A percentile compares a stretch with the other conserved stretches of the same genome.
Conservation (phyloP, 2,329 filamentous ascomycete genomes). For the Ophiostoma sp. region DNA sequence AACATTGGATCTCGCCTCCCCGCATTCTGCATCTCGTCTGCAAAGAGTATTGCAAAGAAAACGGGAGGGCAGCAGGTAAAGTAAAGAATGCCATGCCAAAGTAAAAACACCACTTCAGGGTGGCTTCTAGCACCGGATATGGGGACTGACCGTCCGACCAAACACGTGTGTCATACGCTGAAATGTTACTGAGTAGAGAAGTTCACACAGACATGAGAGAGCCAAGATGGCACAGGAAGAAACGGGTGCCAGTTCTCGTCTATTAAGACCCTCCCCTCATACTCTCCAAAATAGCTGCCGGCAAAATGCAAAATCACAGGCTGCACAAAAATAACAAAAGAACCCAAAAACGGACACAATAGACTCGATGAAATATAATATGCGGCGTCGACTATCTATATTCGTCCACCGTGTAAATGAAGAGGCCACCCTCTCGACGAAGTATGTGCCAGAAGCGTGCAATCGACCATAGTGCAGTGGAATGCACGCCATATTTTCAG, state of each 20-base stretch:
- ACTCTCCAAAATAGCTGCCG: not conserved
- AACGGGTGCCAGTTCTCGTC: not conserved
- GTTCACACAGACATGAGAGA: not conserved
- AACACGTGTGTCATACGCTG: not conserved
- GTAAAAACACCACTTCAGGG: not conserved
- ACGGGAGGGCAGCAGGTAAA: not conserved
- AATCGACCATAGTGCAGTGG: not conserved
- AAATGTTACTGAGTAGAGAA: too few relatives aligned
- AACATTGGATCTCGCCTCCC: not conserved
- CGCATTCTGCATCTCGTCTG: not conserved
- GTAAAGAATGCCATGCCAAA: not conserved
- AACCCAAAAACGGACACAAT: not conserved
- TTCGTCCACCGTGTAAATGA: not conserved
- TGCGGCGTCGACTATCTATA: conserved; percentile 7
- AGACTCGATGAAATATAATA: not conserved
- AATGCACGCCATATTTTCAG: not conserved
- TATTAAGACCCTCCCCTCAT: too few relatives aligned
- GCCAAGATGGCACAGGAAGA: not conserved
- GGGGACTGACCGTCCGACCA: not conserved
- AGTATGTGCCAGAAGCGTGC: not conserved
- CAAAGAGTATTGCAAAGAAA: not conserved
- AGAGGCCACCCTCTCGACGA: not conserved
- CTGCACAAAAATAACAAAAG: not conserved
- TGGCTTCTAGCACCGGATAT: not conserved
- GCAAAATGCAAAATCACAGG: conserved; percentile 12